phyloP scores from a whole-genome alignment of 305 asterid genomes.

The Solanum chacoense region DNA sequence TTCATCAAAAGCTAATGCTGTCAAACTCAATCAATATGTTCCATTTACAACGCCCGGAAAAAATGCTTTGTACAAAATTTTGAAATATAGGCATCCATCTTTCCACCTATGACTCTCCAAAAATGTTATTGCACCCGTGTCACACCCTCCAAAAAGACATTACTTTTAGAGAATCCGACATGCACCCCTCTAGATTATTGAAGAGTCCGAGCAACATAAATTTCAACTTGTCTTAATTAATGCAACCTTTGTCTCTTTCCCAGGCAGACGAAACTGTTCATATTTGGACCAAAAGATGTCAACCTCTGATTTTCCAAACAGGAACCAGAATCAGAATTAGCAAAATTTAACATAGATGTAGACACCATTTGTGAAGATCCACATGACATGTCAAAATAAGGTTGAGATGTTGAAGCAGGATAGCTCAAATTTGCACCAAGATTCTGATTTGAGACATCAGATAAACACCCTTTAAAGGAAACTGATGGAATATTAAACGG shows the following conservation, averaged over 20 bases:
- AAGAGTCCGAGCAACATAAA: neutral
- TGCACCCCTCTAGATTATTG: neutral
- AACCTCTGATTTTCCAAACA: conserved; percentile 16
- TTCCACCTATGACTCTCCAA: neutral
- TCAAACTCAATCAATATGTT: conserved; percentile 5
- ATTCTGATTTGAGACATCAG: conserved; percentile 14
- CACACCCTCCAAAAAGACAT: neutral
- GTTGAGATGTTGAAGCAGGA: neutral
- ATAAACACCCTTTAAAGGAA: conserved; percentile 24
- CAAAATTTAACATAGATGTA: conserved; percentile 16
- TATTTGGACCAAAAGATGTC: conserved; percentile 10
- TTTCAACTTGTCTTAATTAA: neutral
- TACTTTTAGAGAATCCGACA: neutral
- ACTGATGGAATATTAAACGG: conserved; percentile 46
- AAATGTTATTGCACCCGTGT: neutral
- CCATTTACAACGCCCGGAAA: conserved; percentile 26
- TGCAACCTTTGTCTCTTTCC: conserved; percentile 6
- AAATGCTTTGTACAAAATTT: conserved; percentile 31
- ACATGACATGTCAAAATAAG: conserved; percentile 22
- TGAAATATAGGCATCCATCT: conserved; percentile 6
- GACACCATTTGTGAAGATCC: conserved; percentile 32
- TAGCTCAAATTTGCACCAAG: conserved; percentile 9
- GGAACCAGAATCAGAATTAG: conserved; percentile 11
- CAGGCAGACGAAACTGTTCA: neutral
- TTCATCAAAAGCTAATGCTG: neutral